Evolutionary conservation across 1,284 basidiomycete species (phyloP).

Genomic region (Moesziomyces globuligerus): DNA sequence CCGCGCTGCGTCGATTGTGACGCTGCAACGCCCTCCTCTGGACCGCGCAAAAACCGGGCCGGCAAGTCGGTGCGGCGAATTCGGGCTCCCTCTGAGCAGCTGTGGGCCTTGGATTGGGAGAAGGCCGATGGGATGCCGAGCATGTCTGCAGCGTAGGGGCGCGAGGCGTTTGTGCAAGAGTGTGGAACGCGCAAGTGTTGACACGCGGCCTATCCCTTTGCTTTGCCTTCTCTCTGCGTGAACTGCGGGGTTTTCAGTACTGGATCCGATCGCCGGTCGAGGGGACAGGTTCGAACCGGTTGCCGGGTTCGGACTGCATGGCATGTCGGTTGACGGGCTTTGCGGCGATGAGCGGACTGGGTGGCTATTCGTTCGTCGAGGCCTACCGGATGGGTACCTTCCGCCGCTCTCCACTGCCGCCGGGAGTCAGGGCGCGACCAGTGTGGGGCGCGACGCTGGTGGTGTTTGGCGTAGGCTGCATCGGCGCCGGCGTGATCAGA

Average conservation of each 20-base stretch:
- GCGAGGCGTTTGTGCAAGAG: too few relatives aligned
- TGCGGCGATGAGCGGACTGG: slow-evolving; percentile 52
- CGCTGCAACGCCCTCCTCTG: too few relatives aligned
- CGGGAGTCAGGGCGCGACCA: slow-evolving; percentile 35
- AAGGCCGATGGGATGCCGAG: too few relatives aligned
- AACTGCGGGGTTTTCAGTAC: too few relatives aligned
- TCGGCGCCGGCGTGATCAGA: slow-evolving; percentile 45
- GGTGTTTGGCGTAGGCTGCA: slow-evolving; percentile 37
- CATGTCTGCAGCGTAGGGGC: too few relatives aligned
- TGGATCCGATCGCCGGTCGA: slow-evolving; percentile 36
- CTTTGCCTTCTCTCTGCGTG: slow-evolving; percentile 1
- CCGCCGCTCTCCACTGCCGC: slow-evolving; percentile 24
- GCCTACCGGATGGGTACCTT: slow-evolving; percentile 56
- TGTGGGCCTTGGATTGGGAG: too few relatives aligned
- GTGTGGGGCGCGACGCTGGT: slow-evolving; percentile 49
- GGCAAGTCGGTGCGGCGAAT: too few relatives aligned
- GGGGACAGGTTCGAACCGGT: slow-evolving; percentile 7
- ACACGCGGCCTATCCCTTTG: slow-evolving; percentile 5
- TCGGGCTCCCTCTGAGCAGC: too few relatives aligned
- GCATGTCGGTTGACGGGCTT: slow-evolving; percentile 62
- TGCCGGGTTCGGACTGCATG: slow-evolving; percentile 52
- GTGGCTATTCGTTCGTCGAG: slow-evolving; percentile 57
- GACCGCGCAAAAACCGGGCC: too few relatives aligned
- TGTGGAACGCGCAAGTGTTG: too few relatives aligned
- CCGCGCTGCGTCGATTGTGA: too few relatives aligned